phyloP scores from a whole-genome alignment of 2,329 filamentous ascomycete genomes.

The Trichoderma guizhouense region DNA sequence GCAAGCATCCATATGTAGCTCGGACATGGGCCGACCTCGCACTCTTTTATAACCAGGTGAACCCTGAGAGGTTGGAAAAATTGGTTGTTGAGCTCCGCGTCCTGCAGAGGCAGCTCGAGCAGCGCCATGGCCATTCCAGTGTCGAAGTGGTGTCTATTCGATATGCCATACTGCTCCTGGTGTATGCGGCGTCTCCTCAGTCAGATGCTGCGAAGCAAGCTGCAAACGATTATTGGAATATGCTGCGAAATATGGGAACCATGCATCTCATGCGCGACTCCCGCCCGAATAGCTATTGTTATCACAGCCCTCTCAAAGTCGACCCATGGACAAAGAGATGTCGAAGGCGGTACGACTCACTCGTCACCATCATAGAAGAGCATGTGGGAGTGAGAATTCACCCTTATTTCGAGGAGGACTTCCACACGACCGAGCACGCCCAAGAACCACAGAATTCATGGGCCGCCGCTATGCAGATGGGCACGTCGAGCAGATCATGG shows the following conservation, averaged over 20 bases:
- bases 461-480: constrained; percentile 35
- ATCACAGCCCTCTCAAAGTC: constrained; percentile 43
- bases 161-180: constrained; percentile 41
- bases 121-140: constrained; percentile 31
- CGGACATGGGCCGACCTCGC: constrained; percentile 42
- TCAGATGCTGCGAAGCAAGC: constrained; percentile 35
- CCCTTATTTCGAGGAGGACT: constrained; percentile 44
- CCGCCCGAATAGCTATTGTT: constrained; percentile 40
- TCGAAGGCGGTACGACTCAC: constrained; percentile 39
- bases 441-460: constrained; percentile 37
- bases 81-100: constrained; percentile 37
- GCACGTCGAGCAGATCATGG: constrained; percentile 27
- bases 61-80: constrained; percentile 36
- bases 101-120: constrained; percentile 36
- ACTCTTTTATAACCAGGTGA: constrained; percentile 38
- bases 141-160: constrained; percentile 38
- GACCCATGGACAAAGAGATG: constrained; percentile 45
- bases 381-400: constrained; percentile 38
- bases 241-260: constrained; percentile 34
- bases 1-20: constrained; percentile 42
- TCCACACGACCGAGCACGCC: constrained; percentile 40
- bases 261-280: constrained; percentile 37
- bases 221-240: constrained; percentile 37
- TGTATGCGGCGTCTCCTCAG: constrained; percentile 35
- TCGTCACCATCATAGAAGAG: constrained; percentile 37